Evolutionary conservation across 2,329 filamentous ascomycete species (phyloP).

Genomic region (Trichoderma harzianum): DNA sequence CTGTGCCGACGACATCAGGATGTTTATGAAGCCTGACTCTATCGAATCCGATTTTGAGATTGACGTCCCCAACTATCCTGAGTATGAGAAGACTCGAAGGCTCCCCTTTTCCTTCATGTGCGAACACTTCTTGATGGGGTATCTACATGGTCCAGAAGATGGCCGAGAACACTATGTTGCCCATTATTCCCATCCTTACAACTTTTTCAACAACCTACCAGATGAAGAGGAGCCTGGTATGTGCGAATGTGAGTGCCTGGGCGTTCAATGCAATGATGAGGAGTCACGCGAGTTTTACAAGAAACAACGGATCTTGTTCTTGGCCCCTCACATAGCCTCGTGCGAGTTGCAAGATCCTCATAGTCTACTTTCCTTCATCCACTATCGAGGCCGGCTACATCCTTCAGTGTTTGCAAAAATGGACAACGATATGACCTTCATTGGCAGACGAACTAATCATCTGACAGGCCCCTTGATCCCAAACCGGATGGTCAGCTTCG

Average conservation of each 20-base stretch:
- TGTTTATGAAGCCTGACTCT: background rate
- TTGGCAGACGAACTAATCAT: conserved; percentile 21
- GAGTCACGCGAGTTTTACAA: background rate
- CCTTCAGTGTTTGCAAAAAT: conserved; percentile 16
- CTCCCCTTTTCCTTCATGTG: background rate
- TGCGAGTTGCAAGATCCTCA: conserved; percentile 20
- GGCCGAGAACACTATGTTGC: background rate
- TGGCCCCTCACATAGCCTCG: conserved; percentile 26
- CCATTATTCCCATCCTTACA: background rate
- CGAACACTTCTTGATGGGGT: background rate
- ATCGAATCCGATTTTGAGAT: background rate
- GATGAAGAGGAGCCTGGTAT: background rate
- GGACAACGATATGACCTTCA: conserved; percentile 23
- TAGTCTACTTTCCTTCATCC: conserved; percentile 24
- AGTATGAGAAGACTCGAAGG: background rate
- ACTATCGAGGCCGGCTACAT: conserved; percentile 20
- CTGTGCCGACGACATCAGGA: background rate
- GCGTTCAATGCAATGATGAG: background rate
- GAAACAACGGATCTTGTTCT: conserved; percentile 5
- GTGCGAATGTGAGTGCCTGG: background rate
- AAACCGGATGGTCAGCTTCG: background rate
- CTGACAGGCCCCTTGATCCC: conserved; percentile 21
- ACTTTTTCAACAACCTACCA: background rate
- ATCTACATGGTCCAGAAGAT: background rate
- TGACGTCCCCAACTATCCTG: background rate